Evolutionary conservation across 2,329 filamentous ascomycete species (phyloP).

Genomic region (Fusarium chlamydosporum): DNA sequence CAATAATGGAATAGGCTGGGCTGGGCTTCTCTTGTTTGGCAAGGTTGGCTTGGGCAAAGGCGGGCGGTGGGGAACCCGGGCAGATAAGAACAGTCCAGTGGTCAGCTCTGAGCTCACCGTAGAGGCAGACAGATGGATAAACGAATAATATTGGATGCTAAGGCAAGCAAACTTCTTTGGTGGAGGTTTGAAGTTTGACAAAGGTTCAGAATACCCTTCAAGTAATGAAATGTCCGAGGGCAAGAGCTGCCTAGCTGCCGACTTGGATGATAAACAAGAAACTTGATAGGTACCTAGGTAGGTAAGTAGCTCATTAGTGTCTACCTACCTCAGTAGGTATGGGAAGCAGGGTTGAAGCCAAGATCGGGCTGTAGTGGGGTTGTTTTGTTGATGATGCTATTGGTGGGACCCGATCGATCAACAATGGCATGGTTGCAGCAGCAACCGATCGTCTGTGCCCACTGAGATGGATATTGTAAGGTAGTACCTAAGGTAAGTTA

Average conservation of each 20-base stretch:
- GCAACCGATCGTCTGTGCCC: slow-evolving; percentile 17
- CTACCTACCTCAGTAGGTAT: neutral
- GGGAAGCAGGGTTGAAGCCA: neutral
- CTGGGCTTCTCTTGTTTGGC: slow-evolving; percentile 23
- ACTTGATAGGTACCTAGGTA: neutral
- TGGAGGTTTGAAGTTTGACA: slow-evolving; percentile 5
- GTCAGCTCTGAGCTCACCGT: slow-evolving; percentile 18
- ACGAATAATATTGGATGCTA: slow-evolving; percentile 28
- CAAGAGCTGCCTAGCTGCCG: neutral
- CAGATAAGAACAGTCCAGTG: slow-evolving; percentile 39
- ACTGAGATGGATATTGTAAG: neutral
- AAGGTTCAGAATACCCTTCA: neutral
- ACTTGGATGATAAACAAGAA: neutral
- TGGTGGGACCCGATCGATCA: slow-evolving; percentile 14
- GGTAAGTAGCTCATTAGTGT: no score
- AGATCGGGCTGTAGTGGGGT: slow-evolving; percentile 22
- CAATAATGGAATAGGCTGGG: slow-evolving; percentile 15
- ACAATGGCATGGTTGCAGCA: slow-evolving; percentile 25
- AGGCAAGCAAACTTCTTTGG: slow-evolving; percentile 3
- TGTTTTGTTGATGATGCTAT: slow-evolving; percentile 18
- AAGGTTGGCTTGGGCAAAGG: slow-evolving; percentile 42
- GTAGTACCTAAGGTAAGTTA: no score
- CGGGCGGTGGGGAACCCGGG: slow-evolving; percentile 27
- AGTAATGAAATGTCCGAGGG: neutral
- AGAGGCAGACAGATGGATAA: neutral